A percentile compares a stretch with the other conserved stretches of the same genome.
These are phyloP conservation scores for Halophytophthora batemanensis DNA, from an alignment of 352 stramenopile genomes.

Conservation along the genomic window DNA sequence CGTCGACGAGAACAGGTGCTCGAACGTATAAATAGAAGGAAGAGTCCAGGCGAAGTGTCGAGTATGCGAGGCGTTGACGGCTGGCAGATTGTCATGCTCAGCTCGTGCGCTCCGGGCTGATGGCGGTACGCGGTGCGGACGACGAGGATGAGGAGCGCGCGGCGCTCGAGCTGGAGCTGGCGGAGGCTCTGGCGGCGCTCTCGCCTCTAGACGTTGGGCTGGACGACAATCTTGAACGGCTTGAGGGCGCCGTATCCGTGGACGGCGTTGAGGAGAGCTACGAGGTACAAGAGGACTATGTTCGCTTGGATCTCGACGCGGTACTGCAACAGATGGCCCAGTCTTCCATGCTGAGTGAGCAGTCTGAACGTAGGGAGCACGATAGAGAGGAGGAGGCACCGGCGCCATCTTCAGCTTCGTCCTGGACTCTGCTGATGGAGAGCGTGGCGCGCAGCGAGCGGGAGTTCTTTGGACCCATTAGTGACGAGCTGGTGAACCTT, in stretches of 20 bases:
- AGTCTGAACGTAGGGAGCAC: constrained; percentile 1
- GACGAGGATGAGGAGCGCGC: constrained; percentile 43
- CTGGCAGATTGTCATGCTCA: constrained; percentile 9
- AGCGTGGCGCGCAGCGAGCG: constrained; percentile 36
- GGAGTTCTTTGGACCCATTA: constrained; percentile 37
- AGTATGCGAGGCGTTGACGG: too few relatives aligned
- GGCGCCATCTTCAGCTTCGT: neutral
- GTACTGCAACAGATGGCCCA: constrained; percentile 16
- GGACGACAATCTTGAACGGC: constrained; percentile 1
- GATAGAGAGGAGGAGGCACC: neutral
- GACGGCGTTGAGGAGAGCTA: neutral
- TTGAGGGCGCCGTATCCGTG: constrained; percentile 3
- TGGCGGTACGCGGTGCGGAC: neutral
- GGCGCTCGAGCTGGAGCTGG: constrained; percentile 44
- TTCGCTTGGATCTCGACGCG: constrained; percentile 32
- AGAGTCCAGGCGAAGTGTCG: neutral
- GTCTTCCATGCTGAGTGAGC: neutral
- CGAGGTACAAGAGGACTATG: constrained; percentile 14
- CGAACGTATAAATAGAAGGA: too few relatives aligned
- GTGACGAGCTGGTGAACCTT: constrained; percentile 27
- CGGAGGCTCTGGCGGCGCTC: constrained; percentile 28
- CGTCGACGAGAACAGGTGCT: too few relatives aligned
- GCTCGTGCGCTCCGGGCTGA: neutral
- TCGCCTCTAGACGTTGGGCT: constrained; percentile 22
- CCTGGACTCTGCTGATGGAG: constrained; percentile 34